These are phyloP conservation scores for Colletotrichum musae DNA, from an alignment of 2,329 filamentous ascomycete genomes.

Conservation along the genomic window DNA sequence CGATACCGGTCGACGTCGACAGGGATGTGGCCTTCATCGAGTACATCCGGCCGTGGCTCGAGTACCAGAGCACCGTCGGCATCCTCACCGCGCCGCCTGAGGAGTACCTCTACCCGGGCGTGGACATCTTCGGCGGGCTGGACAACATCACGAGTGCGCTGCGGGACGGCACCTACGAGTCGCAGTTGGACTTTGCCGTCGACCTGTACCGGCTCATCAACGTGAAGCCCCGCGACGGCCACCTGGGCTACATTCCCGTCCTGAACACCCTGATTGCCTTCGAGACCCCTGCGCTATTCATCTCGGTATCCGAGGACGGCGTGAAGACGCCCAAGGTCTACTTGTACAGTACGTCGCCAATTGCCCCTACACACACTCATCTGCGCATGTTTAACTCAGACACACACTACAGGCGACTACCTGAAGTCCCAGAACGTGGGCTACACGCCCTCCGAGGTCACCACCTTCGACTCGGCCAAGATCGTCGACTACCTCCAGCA, in stretches of 20 bases:
- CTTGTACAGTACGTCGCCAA: conserved; percentile 18
- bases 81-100: conserved; percentile 41
- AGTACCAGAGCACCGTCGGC: conserved; percentile 43
- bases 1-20: conserved; percentile 39
- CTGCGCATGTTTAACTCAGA: too few relatives aligned
- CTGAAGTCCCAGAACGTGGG: conserved; percentile 13
- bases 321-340: conserved; percentile 36
- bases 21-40: conserved; percentile 37
- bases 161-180: conserved; percentile 33
- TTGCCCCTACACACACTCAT: background rate
- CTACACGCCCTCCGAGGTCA: conserved; percentile 29
- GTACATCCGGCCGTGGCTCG: conserved; percentile 42
- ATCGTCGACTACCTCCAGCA: conserved; percentile 38
- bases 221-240: conserved; percentile 39
- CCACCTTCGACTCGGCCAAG: conserved; percentile 14
- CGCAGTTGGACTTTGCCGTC: conserved; percentile 40
- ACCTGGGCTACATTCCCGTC: conserved; percentile 36
- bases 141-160: conserved; percentile 41
- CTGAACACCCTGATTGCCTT: conserved; percentile 33
- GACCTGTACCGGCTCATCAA: conserved; percentile 43
- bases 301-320: conserved; percentile 43
- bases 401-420: conserved; percentile 30
- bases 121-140: conserved; percentile 43
- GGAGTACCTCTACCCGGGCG: conserved; percentile 43
- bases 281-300: conserved; percentile 31